Base-by-base conservation (phyloP, 1,284 basidiomycete genomes). In the Xerocomus minutiporus region DNA sequence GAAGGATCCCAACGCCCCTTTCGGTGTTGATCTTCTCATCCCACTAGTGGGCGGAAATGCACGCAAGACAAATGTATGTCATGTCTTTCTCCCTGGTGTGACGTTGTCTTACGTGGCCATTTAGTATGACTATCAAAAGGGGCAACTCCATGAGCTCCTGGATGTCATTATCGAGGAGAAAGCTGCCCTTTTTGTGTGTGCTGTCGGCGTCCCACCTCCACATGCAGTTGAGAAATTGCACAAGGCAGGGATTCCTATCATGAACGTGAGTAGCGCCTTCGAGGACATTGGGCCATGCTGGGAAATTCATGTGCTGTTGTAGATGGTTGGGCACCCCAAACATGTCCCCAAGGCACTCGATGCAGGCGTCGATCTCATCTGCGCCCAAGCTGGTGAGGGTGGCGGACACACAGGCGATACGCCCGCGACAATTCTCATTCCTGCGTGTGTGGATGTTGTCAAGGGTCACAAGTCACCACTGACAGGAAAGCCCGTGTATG, bases 311-410 rank as follows among this genome's bases (percentile, higher is more conserved):
- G 26, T 12, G 36, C 8, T 4, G 8, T 40, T 32, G 1, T 55
- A 83, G 79, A 95, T 95, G 91, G 86, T 96, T 58, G 92, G 91
- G 15, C 86, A 90, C 68, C 89, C 89, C 5, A 93, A 91, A 69
- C 92, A 94, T 69, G 89, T 90, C 43, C 59, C 73, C 48, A 91
- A 92, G 68, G 91, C 91, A 8, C 77, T 93, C 38, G 86, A 78
- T 8, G 84, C 76, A 31, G 92, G 92, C 45, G 86, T 88, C 35
- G 93, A 95, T 65, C 75, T 95, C 57, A 93, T 95, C 66, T 93
- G 91, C 63, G 90, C 91, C 1, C 93, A 95, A 68, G 90, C 85
- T 2, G 88, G 88, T 36, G 91, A 93, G 71, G 92, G 88, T 39
- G 91, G 92, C 52, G 91, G 91, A 23, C 87, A 90, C 71, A 90